Percentiles rank a stretch among this genome's conserved stretches.
These are phyloP conservation scores for Aspergillus taichungensis DNA, from an alignment of 495 filamentous ascomycete genomes.

Conservation along the genomic window DNA sequence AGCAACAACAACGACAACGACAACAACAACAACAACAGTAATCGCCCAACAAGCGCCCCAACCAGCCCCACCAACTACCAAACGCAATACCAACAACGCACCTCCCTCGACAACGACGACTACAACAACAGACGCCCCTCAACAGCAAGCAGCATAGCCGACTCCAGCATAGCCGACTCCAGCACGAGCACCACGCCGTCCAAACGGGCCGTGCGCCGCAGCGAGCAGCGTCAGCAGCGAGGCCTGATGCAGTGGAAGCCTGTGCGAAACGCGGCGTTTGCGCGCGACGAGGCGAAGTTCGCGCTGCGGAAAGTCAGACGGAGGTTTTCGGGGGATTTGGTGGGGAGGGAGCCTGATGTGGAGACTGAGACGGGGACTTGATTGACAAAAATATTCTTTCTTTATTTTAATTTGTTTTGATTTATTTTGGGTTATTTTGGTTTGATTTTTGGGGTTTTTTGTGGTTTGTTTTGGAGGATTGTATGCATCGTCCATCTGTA, in stretches of 20 bases:
- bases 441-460: too few species aligned
- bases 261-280: conserved; percentile 43
- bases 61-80: not conserved
- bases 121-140: conserved; percentile 1
- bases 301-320: conserved; percentile 38
- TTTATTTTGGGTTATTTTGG: too few species aligned
- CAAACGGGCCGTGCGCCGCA: conserved; percentile 34
- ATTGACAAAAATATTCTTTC: too few species aligned
- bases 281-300: conserved; percentile 43
- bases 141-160: not conserved
- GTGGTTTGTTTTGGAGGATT: too few species aligned
- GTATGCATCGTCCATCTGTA: too few species aligned
- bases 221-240: conserved; percentile 42
- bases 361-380: conserved; percentile 41
- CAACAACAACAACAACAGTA: not conserved
- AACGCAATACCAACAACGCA: conserved; percentile 5
- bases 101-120: not conserved
- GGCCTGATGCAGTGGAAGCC: conserved; percentile 49
- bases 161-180: conserved; percentile 9
- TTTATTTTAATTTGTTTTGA: too few species aligned
- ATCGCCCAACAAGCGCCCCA: not conserved
- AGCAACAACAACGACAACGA: not conserved
- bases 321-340: conserved; percentile 37
- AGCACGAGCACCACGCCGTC: conserved; percentile 11
- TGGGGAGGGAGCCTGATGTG: conserved; percentile 42